Conservation (phyloP, 2,329 filamentous ascomycete species). For the Phyllosticta paracitricarpa region DNA sequence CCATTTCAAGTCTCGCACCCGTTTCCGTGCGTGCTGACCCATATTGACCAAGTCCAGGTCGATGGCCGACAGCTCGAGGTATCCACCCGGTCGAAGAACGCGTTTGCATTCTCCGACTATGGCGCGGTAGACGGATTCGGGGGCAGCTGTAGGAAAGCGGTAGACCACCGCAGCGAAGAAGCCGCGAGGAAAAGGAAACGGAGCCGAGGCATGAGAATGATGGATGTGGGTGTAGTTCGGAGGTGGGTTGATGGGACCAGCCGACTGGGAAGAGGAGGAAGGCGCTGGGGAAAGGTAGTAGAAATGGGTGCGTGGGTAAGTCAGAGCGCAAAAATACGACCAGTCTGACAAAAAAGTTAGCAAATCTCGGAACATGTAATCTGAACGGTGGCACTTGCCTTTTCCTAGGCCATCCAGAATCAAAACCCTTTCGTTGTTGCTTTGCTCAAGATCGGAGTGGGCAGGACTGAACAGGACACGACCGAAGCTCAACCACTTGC, state of each 20-base stretch:
- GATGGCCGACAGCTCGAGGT: constrained; percentile 67
- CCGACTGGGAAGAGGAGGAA: constrained; percentile 16
- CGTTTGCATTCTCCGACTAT: constrained; percentile 66
- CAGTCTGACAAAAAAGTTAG: constrained; percentile 50
- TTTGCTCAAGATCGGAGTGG: constrained; percentile 56
- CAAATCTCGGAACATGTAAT: background rate
- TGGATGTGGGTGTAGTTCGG: constrained; percentile 68
- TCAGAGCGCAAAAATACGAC: constrained; percentile 78
- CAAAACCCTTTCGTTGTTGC: constrained; percentile 54
- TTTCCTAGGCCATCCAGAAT: constrained; percentile 80
- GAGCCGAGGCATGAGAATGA: constrained; percentile 50
- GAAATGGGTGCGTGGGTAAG: constrained; percentile 63
- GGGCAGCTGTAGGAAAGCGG: constrained; percentile 62
- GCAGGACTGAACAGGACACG: constrained; percentile 75
- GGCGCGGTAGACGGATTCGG: constrained; percentile 59
- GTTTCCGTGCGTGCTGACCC: constrained; percentile 59
- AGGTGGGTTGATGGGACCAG: constrained; percentile 15
- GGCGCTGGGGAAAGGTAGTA: constrained; percentile 52
- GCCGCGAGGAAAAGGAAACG: constrained; percentile 65
- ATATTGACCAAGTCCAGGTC: constrained; percentile 77
- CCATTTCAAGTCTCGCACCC: constrained; percentile 63
- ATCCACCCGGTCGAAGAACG: constrained; percentile 67
- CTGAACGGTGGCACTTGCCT: constrained; percentile 19
- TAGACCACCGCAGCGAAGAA: constrained; percentile 70
- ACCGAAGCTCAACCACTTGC: constrained; percentile 79